These are phyloP conservation scores for Macadamia integrifolia DNA, from an alignment of 164 flowering plant species.

Conservation along the genomic window DNA sequence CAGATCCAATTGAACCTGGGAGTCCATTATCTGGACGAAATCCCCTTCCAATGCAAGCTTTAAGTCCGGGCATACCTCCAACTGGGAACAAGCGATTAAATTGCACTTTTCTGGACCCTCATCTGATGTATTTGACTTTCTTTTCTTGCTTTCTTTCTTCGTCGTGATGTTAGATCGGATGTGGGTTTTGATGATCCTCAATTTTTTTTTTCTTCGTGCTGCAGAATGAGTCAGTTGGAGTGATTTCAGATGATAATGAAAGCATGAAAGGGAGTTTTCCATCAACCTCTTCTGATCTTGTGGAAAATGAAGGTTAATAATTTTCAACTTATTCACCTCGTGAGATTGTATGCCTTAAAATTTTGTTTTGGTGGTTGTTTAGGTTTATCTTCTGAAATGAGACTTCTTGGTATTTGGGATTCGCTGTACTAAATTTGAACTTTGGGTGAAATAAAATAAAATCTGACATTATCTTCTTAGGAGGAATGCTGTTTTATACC, in stretches of 20 bases:
- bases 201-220: constrained; percentile 6
- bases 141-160: neutral
- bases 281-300: constrained; percentile 28
- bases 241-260: constrained; percentile 28
- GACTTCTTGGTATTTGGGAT: too few relatives aligned
- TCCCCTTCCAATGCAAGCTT: constrained; percentile 10
- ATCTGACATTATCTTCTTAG: too few relatives aligned
- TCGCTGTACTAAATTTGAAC: too few relatives aligned
- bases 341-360: too few relatives aligned
- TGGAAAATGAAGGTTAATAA: constrained; percentile 34
- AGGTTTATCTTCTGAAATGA: too few relatives aligned
- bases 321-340: neutral
- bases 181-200: neutral
- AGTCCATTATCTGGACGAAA: constrained; percentile 11
- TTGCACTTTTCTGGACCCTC: constrained; percentile 17
- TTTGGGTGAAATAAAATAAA: too few relatives aligned
- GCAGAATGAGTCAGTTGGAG: constrained; percentile 36
- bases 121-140: constrained; percentile 22
- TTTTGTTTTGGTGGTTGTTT: too few relatives aligned
- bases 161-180: neutral
- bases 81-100: constrained; percentile 5
- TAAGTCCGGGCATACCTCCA: constrained; percentile 14
- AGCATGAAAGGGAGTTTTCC: constrained; percentile 19
- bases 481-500: too few relatives aligned
- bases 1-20: constrained; percentile 13